Evolutionary conservation across 768 basidiomycete species (phyloP), one percentile per base, ranked within the genome.

Genomic region (Butyriboletus loyo): DNA sequence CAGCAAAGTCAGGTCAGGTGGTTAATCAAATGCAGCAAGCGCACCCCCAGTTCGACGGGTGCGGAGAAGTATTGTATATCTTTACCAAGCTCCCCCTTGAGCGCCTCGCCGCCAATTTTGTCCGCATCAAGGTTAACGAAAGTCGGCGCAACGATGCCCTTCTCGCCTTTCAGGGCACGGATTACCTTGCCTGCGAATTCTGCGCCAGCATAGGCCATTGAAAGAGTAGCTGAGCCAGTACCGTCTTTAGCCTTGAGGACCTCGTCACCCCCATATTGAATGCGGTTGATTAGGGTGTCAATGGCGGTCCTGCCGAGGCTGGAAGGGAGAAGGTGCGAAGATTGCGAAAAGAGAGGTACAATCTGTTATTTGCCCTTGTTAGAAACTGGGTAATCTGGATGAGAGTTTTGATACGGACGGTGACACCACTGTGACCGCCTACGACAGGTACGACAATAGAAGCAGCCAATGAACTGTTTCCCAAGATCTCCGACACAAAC

Each of bases 241-340:
- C 86, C 86, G 63, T 92, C 88, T 77, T 99, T 99, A 39, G 97
- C 97, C 75, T 97, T 89, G 69, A 98, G 96, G 65, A 98, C 95
- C 74, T 98, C 95, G 62, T 97, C 95, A 52, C 94, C 95, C 51
- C 95, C 95, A 65, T 90, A 97, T 70, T 96, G 94, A 63, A 97
- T 92, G 59, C 92, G 88, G 51, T 92, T 78, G 43, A 89, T 77
- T 45, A 98, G 80, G 14, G 77, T 72, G 25, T 84, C 83, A 62
- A 84, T 68, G 1, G 71, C 68, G 7, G 73, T 75, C 32, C 74
- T 63, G n/a, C 76, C 61, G 52, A 86, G 52, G 50, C 68, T 68
- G n/a, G 80, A 53, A 27, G 89, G 89, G 22, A 94, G 81, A 15
- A 88, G 77, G 60, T 88, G 85, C 28, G 88, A 82, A 27, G 92